Base-by-base conservation (phyloP, 2,329 filamentous ascomycete genomes). In the Pseudogymnoascus sp. region DNA sequence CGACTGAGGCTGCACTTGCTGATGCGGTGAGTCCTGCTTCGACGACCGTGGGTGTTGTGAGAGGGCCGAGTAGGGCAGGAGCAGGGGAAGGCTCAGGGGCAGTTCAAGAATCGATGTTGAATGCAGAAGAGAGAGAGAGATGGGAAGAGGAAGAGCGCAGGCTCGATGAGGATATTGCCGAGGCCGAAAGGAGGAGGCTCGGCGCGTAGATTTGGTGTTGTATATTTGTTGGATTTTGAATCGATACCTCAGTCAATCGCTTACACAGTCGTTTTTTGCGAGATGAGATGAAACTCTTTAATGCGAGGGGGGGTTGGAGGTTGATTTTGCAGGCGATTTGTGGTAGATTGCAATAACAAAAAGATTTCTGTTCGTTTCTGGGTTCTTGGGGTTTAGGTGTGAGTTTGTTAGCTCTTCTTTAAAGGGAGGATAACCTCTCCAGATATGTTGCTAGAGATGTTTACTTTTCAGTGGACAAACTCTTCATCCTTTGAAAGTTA, bases 91-190 rank as follows among this genome's bases (percentile, higher is more conserved):
- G 18, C 1, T 7, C 27, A 2, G 27, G n/a, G 13, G 18, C 40
- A n/a, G 10, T n/a, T 13, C 55, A 37, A 15, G 21, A 39, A 12
- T 27, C 31, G 3, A 39, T 59, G 31, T 15, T 59, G 15, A 59
- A 59, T 37, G 55, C 15, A 2, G 55, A 59, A 18, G 55, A 59
- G 25, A 59, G 55, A 9, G 31, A 25, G 31, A 59, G 55, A 5
- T 59, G 55, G 55, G 55, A 59, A 9, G 55, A 59, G 2, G 55
- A 59, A 15, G 55, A 59, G 15, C 10, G 55, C 4, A 59, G 55
- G 25, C 15, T 59, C 29, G 55, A 59, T 59, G 55, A 35, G 31
- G 55, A 59, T 59, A 59, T 59, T 59, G 55, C 55, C 1, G 55
- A 59, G 15, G 55, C 55, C 18, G 55, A 59, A 15, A 52, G 45